Base-by-base conservation (phyloP, 345 rosid species). In the Moringa oleifera region DNA sequence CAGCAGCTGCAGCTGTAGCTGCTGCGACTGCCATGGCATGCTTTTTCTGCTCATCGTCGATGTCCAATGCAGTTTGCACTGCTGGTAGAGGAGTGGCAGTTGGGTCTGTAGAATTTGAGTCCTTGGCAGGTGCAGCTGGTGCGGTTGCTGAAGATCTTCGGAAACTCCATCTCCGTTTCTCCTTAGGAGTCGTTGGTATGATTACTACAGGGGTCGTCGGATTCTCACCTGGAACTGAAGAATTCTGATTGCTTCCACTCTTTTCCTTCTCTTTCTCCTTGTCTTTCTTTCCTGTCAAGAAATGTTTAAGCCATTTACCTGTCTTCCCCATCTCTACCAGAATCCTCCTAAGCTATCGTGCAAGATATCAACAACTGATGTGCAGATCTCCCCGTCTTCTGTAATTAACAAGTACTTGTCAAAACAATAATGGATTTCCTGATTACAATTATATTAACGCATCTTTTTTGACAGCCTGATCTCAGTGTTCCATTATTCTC, bases 81-180 rank as follows among this genome's bases (percentile, higher is more conserved):
- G 63, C 41, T 7, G 66, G 53, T 36, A 45, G 73, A 9, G 80
- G 25, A 52, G 71, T 24, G 37, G 47, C 60, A 60, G 57, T 45
- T 50, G 69, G 64, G 58, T 81, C 81, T 3, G 58, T 16, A 62
- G 75, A 65, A 70, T 66, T 77, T 18, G 21, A 36, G 28, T 74
- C 83, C 66, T 68, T 76, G 22, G 67, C 56, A 28, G 69, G 69
- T 18, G 41, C 21, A 46, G 73, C 67, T 56, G 79, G 72, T 37
- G 73, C 71, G 0, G 89, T 55, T 8, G 96, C 89, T 0, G 96
- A 83, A 12, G 99, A 86, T 64, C 96, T 81, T 55, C 92, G 77
- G 53, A 93, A 90, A 78, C 97, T 93, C 96, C 96, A 93, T 58
- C 96, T 77, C 66, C 78, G 71, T 73, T 85, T 93, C 69, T 93